Evolutionary conservation across 257 asterid genomes (phyloP), one percentile per base, ranked within the genome.

Genomic region (Jaltomata sinuosa): DNA sequence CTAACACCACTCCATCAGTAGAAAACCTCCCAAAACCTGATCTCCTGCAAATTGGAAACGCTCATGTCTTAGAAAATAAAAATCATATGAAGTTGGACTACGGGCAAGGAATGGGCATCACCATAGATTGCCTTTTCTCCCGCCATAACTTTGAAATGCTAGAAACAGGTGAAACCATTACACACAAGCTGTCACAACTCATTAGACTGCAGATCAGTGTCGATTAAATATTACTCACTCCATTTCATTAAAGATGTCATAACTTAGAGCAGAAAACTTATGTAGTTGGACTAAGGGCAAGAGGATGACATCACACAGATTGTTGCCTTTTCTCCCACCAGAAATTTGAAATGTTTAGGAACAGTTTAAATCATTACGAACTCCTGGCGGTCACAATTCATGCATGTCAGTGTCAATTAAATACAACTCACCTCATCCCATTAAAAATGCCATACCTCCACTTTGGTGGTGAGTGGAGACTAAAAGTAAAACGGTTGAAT

Each of bases 1-100:
- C 93, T 86, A 88, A 22, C 82, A 96, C 97, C 36, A 93, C 94
- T 82, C 94, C 92, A 85, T 93, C 94, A 64, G 90, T 19, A 72
- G 97, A 87, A 83, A 93, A 89, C 88, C 91, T 89, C 87, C 89
- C 87, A 82, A 90, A 88, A 86, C 85, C 10, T 57, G 90, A 90
- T 85, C 86, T 84, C 95, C 97, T 94, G 52, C 40, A 42, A 80
- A 81, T 45, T 40, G 31, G 87, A 87, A 84, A n/a, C 79, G 82
- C 64, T 10, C 45, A 16, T 3, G 62, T 27, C 82, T 77, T 49
- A 29, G 62, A 49, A 25, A 29, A 49, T 49, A 77, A 45, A 76
- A 27, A 77, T 27, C 82, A 18, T 49, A 77, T 49, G 45, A 29
- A 76, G 62, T 29, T 27, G 45, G 82, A 49, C 18, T 5, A 77